Conservation (phyloP, 1,139 yeast species). For the Yamadazyma dendronema region DNA sequence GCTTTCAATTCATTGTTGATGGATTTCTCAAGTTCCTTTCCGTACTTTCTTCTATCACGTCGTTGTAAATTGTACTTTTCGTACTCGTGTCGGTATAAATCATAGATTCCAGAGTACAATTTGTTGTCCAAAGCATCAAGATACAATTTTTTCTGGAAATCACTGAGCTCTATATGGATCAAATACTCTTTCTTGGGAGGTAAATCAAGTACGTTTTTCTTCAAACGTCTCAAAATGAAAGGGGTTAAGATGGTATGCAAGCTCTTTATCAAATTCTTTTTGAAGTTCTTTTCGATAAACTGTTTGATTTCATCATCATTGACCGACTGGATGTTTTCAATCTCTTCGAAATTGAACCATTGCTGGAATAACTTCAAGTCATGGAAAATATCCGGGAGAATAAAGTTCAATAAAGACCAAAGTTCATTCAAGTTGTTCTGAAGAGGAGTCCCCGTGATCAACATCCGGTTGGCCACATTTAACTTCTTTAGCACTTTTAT, state of each 20-base stretch:
- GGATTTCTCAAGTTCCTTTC: constrained; percentile 7
- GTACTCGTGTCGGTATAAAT: constrained; percentile 15
- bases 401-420: constrained; percentile 87
- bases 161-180: constrained; percentile 67
- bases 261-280: constrained; percentile 65
- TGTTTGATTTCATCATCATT: constrained; percentile 34
- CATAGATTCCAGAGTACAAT: constrained; percentile 35
- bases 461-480: constrained; percentile 63
- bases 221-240: constrained; percentile 77
- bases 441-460: constrained; percentile 90
- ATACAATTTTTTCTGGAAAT: constrained; percentile 64
- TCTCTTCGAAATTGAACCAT: constrained; percentile 83
- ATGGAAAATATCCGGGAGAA: constrained; percentile 87
- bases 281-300: constrained; percentile 60
- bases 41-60: constrained; percentile 6
- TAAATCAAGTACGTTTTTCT: constrained; percentile 65
- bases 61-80: constrained; percentile 15
- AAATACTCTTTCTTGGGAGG: constrained; percentile 91
- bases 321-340: constrained; percentile 38
- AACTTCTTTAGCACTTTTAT: constrained; percentile 69
- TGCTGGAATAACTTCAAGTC: constrained; percentile 86
- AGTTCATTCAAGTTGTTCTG: constrained; percentile 86
- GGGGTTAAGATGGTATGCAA: constrained; percentile 88
- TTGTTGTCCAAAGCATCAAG: constrained; percentile 51
- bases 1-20: constrained; percentile 22